Percentiles rank a stretch among this genome's conserved stretches.
These are phyloP conservation scores for Fulvia fulva DNA, from an alignment of 2,329 filamentous ascomycete species.

Conservation along the genomic window DNA sequence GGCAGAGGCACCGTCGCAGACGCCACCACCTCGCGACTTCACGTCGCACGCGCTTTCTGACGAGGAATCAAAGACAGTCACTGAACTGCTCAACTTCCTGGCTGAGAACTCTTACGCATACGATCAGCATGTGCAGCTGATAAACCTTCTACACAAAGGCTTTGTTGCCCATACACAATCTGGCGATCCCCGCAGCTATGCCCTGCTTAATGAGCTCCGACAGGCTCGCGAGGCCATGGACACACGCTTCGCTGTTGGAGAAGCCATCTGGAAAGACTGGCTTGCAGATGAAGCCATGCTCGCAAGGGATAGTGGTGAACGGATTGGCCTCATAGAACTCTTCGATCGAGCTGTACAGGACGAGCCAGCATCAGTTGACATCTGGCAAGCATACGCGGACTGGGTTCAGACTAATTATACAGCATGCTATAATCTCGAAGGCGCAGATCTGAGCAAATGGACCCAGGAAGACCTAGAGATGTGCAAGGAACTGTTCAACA, in stretches of 20 bases:
- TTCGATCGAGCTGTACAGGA: constrained; percentile 66
- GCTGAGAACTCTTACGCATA: constrained; percentile 48
- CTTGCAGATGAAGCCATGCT: constrained; percentile 66
- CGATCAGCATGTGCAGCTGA: constrained; percentile 45
- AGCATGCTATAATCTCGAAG: constrained; percentile 58
- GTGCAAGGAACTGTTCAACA: constrained; percentile 67
- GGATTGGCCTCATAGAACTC: constrained; percentile 66
- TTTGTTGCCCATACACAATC: constrained; percentile 38
- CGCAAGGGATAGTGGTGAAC: constrained; percentile 60
- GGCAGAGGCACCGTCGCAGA: constrained; percentile 44
- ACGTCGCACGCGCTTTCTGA: constrained; percentile 41
- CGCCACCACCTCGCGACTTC: constrained; percentile 41
- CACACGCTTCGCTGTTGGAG: constrained; percentile 65
- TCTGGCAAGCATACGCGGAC: constrained; percentile 76
- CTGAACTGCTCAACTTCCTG: constrained; percentile 41
- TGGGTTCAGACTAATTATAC: constrained; percentile 70
- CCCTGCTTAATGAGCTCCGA: constrained; percentile 43
- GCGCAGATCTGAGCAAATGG: constrained; percentile 40
- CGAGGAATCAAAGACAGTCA: constrained; percentile 42
- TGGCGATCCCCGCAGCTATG: constrained; percentile 40
- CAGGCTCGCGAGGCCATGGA: constrained; percentile 57
- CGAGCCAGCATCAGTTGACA: constrained; percentile 67
- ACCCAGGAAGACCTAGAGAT: constrained; percentile 65
- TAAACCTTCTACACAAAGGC: constrained; percentile 47
- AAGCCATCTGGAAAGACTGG: constrained; percentile 73